Conservation (phyloP, 805 yeast species). For the Wickerhamiella kurtzmanii region DNA sequence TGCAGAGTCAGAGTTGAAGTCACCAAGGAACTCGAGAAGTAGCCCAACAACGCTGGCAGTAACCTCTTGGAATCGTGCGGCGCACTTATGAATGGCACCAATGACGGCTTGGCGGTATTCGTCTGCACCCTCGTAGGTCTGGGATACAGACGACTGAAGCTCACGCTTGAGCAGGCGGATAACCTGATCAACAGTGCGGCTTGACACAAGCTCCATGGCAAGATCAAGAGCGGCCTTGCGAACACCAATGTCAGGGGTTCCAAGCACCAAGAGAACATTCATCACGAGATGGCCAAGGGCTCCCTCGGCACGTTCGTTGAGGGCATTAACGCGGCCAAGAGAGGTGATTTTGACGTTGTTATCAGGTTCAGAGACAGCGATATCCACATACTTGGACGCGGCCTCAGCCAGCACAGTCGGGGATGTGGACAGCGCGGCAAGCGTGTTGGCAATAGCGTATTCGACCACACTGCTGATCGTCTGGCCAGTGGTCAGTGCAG, state of each 20-base stretch:
- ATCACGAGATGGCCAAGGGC: slow-evolving; percentile 68
- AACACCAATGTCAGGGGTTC: slow-evolving; percentile 84
- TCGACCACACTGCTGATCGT: slow-evolving; percentile 42
- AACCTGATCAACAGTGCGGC: slow-evolving; percentile 88
- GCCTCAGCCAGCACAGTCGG: slow-evolving; percentile 61
- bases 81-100: slow-evolving; percentile 77
- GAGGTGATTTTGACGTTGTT: slow-evolving; percentile 89
- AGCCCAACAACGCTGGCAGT: slow-evolving; percentile 84
- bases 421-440: slow-evolving; percentile 43
- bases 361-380: slow-evolving; percentile 87
- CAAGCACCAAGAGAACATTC: slow-evolving; percentile 72
- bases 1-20: slow-evolving; percentile 73
- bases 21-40: slow-evolving; percentile 69
- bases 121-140: slow-evolving; percentile 54
- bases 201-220: slow-evolving; percentile 63
- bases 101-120: slow-evolving; percentile 85
- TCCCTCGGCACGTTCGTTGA: slow-evolving; percentile 66
- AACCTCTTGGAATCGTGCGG: slow-evolving; percentile 76
- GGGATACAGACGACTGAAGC: slow-evolving; percentile 55
- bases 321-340: slow-evolving; percentile 66
- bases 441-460: slow-evolving; percentile 82
- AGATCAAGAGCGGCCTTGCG: slow-evolving; percentile 78
- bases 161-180: slow-evolving; percentile 87
- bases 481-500: slow-evolving; percentile 33
- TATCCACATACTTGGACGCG: slow-evolving; percentile 72